Percentiles rank a stretch among this genome's conserved stretches.
These are phyloP conservation scores for Emergomyces orientalis DNA, from an alignment of 2,329 filamentous ascomycete genomes.

Conservation along the genomic window DNA sequence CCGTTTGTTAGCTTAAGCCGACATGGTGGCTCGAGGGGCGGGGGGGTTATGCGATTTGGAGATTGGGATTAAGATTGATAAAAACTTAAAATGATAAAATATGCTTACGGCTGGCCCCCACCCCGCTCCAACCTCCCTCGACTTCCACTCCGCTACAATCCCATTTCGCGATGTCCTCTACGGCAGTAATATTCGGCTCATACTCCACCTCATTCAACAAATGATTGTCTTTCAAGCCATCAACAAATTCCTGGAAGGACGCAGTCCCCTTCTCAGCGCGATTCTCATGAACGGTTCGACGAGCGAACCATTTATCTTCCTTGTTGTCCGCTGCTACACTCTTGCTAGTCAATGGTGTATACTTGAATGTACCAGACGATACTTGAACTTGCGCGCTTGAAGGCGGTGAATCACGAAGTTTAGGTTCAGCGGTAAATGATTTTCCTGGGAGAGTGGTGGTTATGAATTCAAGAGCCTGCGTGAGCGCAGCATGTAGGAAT, in stretches of 20 bases:
- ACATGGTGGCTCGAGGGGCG: neutral
- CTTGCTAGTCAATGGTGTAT: neutral
- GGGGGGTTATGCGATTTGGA: neutral
- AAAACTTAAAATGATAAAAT: too few species aligned
- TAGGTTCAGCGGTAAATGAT: constrained; percentile 21
- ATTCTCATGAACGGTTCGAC: constrained; percentile 31
- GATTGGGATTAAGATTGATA: too few species aligned
- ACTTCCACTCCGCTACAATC: constrained; percentile 9
- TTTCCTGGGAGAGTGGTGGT: constrained; percentile 20
- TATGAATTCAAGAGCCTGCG: constrained; percentile 24
- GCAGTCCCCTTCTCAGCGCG: constrained; percentile 25
- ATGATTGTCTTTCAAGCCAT: constrained; percentile 30
- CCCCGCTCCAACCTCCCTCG: constrained; percentile 18
- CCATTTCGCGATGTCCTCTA: constrained; percentile 27
- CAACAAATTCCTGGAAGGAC: constrained; percentile 31
- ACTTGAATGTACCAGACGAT: constrained; percentile 10
- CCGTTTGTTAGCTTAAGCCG: neutral
- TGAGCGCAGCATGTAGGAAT: constrained; percentile 21
- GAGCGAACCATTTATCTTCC: constrained; percentile 34
- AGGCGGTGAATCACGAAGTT: constrained; percentile 23
- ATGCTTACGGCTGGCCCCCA: constrained; percentile 23
- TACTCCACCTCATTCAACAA: constrained; percentile 35
- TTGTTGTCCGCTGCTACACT: neutral
- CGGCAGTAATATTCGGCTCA: constrained; percentile 28
- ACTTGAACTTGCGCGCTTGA: constrained; percentile 26